Conservation (phyloP, 352 stramenopile genomes). For the Aphanomyces euteiches region DNA sequence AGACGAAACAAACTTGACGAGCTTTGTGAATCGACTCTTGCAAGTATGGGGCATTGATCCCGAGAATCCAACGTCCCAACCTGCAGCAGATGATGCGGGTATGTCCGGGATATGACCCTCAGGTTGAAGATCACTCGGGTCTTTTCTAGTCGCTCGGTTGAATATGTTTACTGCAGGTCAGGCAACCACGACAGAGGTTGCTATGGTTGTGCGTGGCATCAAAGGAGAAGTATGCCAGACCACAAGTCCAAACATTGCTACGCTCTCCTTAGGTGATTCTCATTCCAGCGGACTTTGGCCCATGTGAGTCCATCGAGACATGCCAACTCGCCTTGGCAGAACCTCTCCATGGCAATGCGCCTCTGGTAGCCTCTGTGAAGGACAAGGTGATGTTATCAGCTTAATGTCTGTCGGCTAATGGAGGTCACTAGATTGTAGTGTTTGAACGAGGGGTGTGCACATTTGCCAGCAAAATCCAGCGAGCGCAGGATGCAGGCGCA, state of each 20-base stretch:
- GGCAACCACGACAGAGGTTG: slow-evolving; percentile 66
- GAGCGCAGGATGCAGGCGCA: slow-evolving; percentile 53
- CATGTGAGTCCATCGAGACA: slow-evolving; percentile 52
- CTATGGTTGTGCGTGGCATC: slow-evolving; percentile 56
- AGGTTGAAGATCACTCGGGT: not conserved
- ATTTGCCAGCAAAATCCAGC: slow-evolving; percentile 70
- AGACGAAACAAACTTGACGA: not conserved
- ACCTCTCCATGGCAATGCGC: slow-evolving; percentile 51
- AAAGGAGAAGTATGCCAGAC: slow-evolving; percentile 54
- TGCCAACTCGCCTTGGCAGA: slow-evolving; percentile 47
- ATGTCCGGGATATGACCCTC: not conserved
- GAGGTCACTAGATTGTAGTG: slow-evolving; percentile 48
- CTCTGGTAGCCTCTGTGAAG: slow-evolving; percentile 47
- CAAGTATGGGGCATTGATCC: slow-evolving; percentile 23
- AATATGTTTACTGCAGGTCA: slow-evolving; percentile 66
- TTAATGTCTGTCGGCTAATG: too few relatives aligned
- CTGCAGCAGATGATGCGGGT: slow-evolving; percentile 55
- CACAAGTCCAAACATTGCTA: not conserved
- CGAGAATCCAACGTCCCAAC: slow-evolving; percentile 29
- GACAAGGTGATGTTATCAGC: slow-evolving; percentile 37
- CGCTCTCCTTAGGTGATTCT: slow-evolving; percentile 50
- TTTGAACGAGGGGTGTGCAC: slow-evolving; percentile 66
- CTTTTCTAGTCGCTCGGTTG: slow-evolving; percentile 46
- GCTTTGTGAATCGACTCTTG: slow-evolving; percentile 18
- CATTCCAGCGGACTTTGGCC: slow-evolving; percentile 71